phyloP scores from a whole-genome alignment of 257 asterid genomes.

The Echium plantagineum region DNA sequence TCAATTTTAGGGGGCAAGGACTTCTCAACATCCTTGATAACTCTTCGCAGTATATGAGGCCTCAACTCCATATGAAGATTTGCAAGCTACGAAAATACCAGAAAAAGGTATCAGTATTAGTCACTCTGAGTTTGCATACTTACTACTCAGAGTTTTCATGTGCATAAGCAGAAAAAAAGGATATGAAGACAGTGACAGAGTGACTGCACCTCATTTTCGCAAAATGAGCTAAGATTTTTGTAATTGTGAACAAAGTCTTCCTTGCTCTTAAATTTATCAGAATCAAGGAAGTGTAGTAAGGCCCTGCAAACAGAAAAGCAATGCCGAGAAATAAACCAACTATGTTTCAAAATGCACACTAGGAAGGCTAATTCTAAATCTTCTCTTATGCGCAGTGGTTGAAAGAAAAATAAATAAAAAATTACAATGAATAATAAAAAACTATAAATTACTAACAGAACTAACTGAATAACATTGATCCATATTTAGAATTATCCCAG shows the following conservation, averaged over 20 bases:
- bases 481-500: no score
- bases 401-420: neutral
- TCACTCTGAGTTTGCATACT: neutral
- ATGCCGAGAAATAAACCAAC: constrained; percentile 6
- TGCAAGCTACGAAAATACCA: constrained; percentile 50
- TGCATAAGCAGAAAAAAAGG: neutral
- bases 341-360: neutral
- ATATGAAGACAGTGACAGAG: neutral
- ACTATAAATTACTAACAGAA: no score
- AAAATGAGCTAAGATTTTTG: constrained; percentile 88
- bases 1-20: constrained; percentile 98
- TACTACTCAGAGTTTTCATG: neutral
- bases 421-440: no score
- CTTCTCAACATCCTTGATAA: constrained; percentile 98
- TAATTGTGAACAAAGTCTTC: constrained; percentile 88
- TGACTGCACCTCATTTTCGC: constrained; percentile 66
- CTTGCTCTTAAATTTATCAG: constrained; percentile 76
- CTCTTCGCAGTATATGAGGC: constrained; percentile 97
- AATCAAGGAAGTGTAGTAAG: constrained; percentile 96
- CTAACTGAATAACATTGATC: no score
- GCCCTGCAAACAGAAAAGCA: constrained; percentile 56
- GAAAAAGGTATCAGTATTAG: constrained; percentile 8
- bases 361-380: neutral
- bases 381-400: neutral
- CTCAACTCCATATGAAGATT: constrained; percentile 97